A percentile compares a stretch with the other conserved stretches of the same genome.
Conservation (phyloP, 345 rosid species). For the Tarenaya hassleriana region DNA sequence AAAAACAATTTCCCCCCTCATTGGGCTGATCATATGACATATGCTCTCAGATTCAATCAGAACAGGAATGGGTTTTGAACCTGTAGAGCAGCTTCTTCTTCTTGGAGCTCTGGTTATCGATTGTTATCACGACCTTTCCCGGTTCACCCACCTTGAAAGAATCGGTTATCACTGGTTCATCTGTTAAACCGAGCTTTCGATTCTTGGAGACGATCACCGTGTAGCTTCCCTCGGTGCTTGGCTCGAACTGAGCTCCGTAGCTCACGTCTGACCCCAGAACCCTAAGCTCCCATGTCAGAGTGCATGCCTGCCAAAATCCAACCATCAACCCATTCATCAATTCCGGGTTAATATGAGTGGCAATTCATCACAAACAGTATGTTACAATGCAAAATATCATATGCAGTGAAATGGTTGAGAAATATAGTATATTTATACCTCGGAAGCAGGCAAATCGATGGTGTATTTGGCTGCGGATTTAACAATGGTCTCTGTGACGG, state of each 20-base stretch:
- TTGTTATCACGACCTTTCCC: slow-evolving; percentile 63
- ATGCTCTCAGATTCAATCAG: slow-evolving; percentile 14
- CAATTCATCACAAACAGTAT: too few species aligned
- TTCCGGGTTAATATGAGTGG: too few species aligned
- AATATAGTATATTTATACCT: slow-evolving; percentile 36
- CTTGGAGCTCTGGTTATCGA: slow-evolving; percentile 70
- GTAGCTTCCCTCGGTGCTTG: slow-evolving; percentile 55
- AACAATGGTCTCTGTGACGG: slow-evolving; percentile 46
- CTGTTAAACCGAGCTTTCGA: slow-evolving; percentile 40
- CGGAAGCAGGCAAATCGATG: slow-evolving; percentile 57
- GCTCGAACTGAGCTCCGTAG: slow-evolving; percentile 75
- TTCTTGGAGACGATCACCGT: slow-evolving; percentile 68
- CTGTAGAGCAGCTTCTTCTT: slow-evolving; percentile 90
- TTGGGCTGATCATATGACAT: slow-evolving; percentile 6
- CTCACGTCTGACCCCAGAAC: slow-evolving; percentile 79
- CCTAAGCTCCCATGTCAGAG: slow-evolving; percentile 63
- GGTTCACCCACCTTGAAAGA: slow-evolving; percentile 61
- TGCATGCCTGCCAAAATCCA: slow-evolving; percentile 37
- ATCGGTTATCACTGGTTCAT: slow-evolving; percentile 57
- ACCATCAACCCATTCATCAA: neutral
- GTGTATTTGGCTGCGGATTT: slow-evolving; percentile 61
- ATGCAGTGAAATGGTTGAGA: neutral
- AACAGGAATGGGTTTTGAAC: slow-evolving; percentile 57
- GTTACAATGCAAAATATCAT: too few species aligned
- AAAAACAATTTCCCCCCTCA: slow-evolving; percentile 6